A percentile compares a stretch with the other conserved stretches of the same genome.
Evolutionary conservation across 176 grass and related monocot genomes (phyloP).

Genomic region (Triticum timopheevii): DNA sequence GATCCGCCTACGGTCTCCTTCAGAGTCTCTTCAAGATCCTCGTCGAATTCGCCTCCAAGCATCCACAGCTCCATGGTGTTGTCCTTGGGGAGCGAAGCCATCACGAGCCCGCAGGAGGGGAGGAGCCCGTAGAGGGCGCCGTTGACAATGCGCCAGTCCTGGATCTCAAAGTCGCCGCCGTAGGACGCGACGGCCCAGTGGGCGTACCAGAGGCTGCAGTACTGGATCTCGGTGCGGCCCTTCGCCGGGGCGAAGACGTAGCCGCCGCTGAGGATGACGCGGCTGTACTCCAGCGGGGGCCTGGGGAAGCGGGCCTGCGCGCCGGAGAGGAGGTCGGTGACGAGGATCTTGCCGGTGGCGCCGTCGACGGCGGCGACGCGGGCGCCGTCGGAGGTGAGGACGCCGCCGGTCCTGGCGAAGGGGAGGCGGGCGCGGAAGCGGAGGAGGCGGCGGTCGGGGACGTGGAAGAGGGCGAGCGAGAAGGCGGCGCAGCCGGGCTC

Average conservation of each 20-base stretch:
- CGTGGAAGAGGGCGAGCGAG: slow-evolving; percentile 36
- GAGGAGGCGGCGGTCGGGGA: slow-evolving; percentile 38
- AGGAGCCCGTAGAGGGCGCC: slow-evolving; percentile 47
- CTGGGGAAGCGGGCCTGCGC: slow-evolving; percentile 37
- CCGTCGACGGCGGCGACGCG: slow-evolving; percentile 29
- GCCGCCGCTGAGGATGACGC: slow-evolving; percentile 41
- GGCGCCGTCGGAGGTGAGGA: slow-evolving; percentile 42
- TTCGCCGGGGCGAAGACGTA: slow-evolving; percentile 26
- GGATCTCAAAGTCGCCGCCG: not conserved
- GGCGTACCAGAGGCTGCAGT: slow-evolving; percentile 30
- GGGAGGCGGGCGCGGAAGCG: slow-evolving; percentile 26
- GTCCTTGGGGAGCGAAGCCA: slow-evolving; percentile 4
- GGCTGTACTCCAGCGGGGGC: slow-evolving; percentile 17
- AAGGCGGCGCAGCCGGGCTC: not conserved
- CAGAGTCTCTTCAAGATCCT: not conserved
- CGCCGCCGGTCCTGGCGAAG: not conserved
- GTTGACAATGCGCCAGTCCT: slow-evolving; percentile 3
- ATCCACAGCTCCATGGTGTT: not conserved
- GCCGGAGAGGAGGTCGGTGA: slow-evolving; percentile 52
- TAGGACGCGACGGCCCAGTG: slow-evolving; percentile 18
- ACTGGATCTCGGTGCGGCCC: not conserved
- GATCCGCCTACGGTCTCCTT: not conserved
- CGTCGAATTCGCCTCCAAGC: not conserved
- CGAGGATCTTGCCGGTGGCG: slow-evolving; percentile 30
- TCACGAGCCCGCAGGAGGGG: slow-evolving; percentile 19